Conservation (phyloP, 1,284 basidiomycete species). For the Pseudozyma thailandica region DNA sequence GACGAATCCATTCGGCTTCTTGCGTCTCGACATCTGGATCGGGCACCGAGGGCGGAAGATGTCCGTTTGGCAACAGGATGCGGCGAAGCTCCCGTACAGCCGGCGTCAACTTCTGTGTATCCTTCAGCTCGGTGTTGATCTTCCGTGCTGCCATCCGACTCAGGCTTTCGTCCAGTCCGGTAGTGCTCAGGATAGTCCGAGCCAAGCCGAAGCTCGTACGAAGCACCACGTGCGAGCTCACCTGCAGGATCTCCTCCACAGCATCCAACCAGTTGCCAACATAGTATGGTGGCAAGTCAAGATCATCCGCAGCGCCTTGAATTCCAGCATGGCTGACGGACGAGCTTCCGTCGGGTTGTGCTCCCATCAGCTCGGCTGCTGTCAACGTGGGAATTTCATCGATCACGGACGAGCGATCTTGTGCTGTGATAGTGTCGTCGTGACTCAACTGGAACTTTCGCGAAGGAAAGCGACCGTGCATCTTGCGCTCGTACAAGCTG, state of each 20-base stretch:
- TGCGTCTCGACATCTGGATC: conserved; percentile 36
- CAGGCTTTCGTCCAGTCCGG: conserved; percentile 18
- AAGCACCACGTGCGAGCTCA: conserved; percentile 14
- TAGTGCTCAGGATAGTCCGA: conserved; percentile 14
- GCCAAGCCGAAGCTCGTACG: conserved; percentile 17
- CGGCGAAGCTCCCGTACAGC: conserved; percentile 22
- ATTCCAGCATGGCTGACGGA: no score
- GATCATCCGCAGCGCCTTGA: not conserved
- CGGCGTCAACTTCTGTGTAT: conserved; percentile 22
- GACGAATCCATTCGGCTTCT: conserved; percentile 37
- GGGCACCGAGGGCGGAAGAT: conserved; percentile 35
- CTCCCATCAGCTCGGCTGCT: not conserved
- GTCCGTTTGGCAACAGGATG: conserved; percentile 38
- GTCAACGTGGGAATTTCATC: conserved; percentile 8
- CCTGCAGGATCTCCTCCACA: conserved; percentile 26
- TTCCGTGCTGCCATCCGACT: conserved; percentile 18
- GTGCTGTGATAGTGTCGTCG: conserved; percentile 14
- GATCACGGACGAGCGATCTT: conserved; percentile 9
- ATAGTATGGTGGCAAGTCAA: conserved; percentile 21
- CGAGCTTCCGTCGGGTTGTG: not conserved
- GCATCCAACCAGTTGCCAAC: conserved; percentile 32
- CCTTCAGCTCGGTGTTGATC: conserved; percentile 18
- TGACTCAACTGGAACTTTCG: conserved; percentile 24
- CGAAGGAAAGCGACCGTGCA: conserved; percentile 50
- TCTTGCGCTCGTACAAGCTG: conserved; percentile 37